Percentiles rank a stretch among this genome's conserved stretches.
phyloP scores from a whole-genome alignment of 768 basidiomycete species.

The Crassisporium funariophilum region DNA sequence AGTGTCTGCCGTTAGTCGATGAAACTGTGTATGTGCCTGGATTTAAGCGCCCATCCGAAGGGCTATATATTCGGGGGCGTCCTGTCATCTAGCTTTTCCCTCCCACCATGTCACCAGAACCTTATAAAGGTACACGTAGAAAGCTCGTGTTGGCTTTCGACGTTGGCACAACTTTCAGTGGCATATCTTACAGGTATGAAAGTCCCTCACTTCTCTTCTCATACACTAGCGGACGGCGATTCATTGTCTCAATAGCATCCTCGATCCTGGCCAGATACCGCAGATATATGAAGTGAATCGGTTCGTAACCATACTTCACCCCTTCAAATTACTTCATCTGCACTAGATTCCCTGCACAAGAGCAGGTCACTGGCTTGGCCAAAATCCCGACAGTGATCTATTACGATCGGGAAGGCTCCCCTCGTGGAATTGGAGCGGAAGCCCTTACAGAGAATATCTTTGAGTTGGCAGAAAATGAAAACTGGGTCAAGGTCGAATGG shows the following conservation, averaged over 20 bases:
- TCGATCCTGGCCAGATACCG: slow-evolving; percentile 18
- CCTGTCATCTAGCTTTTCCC: not conserved
- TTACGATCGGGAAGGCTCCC: slow-evolving; percentile 39
- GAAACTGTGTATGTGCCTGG: no score
- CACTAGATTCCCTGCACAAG: slow-evolving; percentile 45
- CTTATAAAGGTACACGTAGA: not conserved
- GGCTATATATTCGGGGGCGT: not conserved
- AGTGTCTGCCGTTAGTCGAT: no score
- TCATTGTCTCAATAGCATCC: slow-evolving; percentile 12
- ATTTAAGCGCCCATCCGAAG: not conserved
- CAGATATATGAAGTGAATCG: slow-evolving; percentile 15
- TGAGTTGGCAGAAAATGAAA: slow-evolving; percentile 41
- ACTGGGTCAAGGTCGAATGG: slow-evolving; percentile 49
- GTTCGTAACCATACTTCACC: not conserved
- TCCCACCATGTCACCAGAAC: not conserved
- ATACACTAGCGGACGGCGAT: not conserved
- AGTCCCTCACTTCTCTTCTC: not conserved
- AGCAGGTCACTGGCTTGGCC: slow-evolving; percentile 37
- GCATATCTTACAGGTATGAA: not conserved
- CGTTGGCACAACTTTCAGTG: not conserved
- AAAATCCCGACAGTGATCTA: slow-evolving; percentile 50
- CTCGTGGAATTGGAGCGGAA: slow-evolving; percentile 45
- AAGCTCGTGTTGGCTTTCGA: not conserved
- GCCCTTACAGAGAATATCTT: slow-evolving; percentile 37
- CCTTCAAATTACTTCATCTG: not conserved